Evolutionary conservation across 805 yeast genomes (phyloP).

Genomic region (Sungouiella thailandica): DNA sequence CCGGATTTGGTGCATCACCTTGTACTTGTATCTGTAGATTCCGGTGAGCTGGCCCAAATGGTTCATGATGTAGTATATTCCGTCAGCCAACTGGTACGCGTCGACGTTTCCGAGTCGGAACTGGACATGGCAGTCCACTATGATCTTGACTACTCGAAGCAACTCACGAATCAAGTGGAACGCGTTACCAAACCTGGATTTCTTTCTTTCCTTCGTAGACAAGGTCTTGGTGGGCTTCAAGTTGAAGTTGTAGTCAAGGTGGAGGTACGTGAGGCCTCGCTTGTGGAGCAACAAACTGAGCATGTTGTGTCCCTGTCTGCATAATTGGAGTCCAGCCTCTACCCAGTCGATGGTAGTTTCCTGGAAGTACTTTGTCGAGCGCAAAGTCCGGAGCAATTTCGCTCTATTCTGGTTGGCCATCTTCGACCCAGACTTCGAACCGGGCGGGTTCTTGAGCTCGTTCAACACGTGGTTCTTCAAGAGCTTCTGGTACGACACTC

Average conservation of each 20-base stretch:
- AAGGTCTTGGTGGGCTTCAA: conserved; percentile 93
- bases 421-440: conserved; percentile 20
- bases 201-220: conserved; percentile 93
- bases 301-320: conserved; percentile 93
- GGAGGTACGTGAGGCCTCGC: conserved; percentile 86
- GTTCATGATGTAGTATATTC: conserved; percentile 80
- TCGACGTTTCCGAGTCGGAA: conserved; percentile 86
- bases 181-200: conserved; percentile 93
- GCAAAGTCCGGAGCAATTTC: conserved; percentile 59
- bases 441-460: conserved; percentile 50
- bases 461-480: conserved; percentile 70
- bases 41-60: conserved; percentile 97
- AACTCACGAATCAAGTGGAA: conserved; percentile 92
- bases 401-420: conserved; percentile 46
- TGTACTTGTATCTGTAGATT: conserved; percentile 91
- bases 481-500: conserved; percentile 86
- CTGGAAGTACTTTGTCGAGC: conserved; percentile 82
- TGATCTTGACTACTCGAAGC: conserved; percentile 70
- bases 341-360: conserved; percentile 96
- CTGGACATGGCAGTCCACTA: conserved; percentile 94
- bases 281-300: conserved; percentile 83
- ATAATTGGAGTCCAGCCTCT: conserved; percentile 93
- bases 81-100: conserved; percentile 93
- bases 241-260: conserved; percentile 92
- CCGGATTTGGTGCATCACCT: conserved; percentile 96